Percentiles rank a stretch among this genome's conserved stretches.
phyloP scores from a whole-genome alignment of 1,284 basidiomycete genomes.

The Ustilago sp. region DNA sequence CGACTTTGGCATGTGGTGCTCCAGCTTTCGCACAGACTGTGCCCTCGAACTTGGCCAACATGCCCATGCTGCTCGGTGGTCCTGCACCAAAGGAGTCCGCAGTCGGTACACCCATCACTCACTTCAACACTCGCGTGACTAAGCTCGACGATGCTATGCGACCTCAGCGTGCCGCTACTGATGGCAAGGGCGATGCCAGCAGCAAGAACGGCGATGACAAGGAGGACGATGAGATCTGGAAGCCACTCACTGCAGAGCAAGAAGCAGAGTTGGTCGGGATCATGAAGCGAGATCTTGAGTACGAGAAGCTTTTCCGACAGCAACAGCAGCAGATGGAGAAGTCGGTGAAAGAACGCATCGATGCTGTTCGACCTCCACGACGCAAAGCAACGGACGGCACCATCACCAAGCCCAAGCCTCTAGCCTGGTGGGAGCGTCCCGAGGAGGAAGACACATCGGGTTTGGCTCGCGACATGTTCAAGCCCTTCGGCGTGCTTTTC shows the following conservation, averaged over 20 bases:
- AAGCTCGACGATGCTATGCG: slow-evolving; percentile 72
- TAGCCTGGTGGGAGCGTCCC: slow-evolving; percentile 65
- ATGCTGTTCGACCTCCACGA: slow-evolving; percentile 47
- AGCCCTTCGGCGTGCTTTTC: slow-evolving; percentile 55
- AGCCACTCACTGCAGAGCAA: slow-evolving; percentile 73
- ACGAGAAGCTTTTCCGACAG: slow-evolving; percentile 70
- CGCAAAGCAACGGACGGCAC: slow-evolving; percentile 39
- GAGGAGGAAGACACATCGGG: slow-evolving; percentile 45
- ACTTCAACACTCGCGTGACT: slow-evolving; percentile 76
- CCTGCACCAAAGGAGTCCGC: slow-evolving; percentile 64
- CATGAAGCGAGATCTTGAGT: slow-evolving; percentile 74
- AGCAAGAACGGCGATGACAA: slow-evolving; percentile 16
- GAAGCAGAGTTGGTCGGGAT: slow-evolving; percentile 73
- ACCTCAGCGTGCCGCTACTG: slow-evolving; percentile 73
- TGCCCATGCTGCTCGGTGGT: slow-evolving; percentile 68
- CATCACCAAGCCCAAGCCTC: slow-evolving; percentile 41
- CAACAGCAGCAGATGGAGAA: slow-evolving; percentile 54
- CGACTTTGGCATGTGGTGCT: slow-evolving; percentile 33
- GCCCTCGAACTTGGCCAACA: slow-evolving; percentile 64
- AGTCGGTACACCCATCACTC: slow-evolving; percentile 73
- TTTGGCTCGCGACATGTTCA: slow-evolving; percentile 40
- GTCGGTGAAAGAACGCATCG: slow-evolving; percentile 54
- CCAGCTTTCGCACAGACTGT: slow-evolving; percentile 40
- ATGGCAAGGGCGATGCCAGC: slow-evolving; percentile 4
- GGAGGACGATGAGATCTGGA: slow-evolving; percentile 43